phyloP scores from a whole-genome alignment of 139 green algal species.

The Monoraphidium neglectum region DNA sequence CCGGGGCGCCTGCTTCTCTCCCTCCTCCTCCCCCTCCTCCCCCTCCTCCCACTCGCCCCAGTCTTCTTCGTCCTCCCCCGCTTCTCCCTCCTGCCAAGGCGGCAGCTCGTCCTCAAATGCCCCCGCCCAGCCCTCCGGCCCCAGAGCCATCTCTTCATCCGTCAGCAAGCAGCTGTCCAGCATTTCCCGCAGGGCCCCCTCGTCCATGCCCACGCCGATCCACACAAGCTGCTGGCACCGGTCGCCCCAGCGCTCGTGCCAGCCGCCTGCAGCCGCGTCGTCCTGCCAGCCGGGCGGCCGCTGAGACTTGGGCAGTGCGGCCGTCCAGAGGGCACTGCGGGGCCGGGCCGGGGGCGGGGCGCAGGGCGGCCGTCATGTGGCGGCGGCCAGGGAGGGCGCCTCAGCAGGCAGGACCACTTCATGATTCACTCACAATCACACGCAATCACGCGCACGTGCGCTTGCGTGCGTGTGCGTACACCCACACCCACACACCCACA shows the following conservation, averaged over 20 bases:
- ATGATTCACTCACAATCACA: no score
- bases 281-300: neutral
- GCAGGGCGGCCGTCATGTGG: no score
- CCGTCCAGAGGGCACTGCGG: slow-evolving; percentile 37
- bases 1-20: neutral
- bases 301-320: slow-evolving; percentile 25
- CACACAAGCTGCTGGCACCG: slow-evolving; percentile 84
- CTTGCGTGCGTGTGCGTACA: no score
- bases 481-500: no score
- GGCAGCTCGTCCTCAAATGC: slow-evolving; percentile 47
- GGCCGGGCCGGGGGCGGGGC: neutral
- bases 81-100: slow-evolving; percentile 23
- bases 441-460: no score
- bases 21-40: slow-evolving; percentile 11
- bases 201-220: slow-evolving; percentile 74
- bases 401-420: no score
- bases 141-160: slow-evolving; percentile 53
- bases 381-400: no score
- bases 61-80: neutral
- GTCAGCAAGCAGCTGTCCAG: slow-evolving; percentile 73
- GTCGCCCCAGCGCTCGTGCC: slow-evolving; percentile 49
- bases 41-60: slow-evolving; percentile 18
- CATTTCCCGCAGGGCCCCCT: slow-evolving; percentile 43
- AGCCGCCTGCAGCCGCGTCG: slow-evolving; percentile 1
- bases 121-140: slow-evolving; percentile 46